phyloP scores from a whole-genome alignment of 306 rosid genomes.

The Lathyrus aphaca region DNA sequence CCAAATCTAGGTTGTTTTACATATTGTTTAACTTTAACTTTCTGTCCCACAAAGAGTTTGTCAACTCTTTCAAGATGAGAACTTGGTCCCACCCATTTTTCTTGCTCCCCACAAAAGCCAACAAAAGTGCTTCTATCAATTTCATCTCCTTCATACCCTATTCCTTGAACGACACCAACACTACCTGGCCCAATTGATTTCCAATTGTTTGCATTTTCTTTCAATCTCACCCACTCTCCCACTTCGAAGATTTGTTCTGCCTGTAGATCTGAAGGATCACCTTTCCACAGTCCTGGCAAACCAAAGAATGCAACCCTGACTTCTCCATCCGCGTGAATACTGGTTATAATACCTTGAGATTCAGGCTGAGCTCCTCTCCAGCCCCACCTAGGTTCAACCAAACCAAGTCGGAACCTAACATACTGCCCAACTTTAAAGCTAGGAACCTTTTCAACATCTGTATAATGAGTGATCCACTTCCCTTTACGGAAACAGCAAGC shows the following conservation, averaged over 20 bases:
- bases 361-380: constrained; percentile 90
- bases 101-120: constrained; percentile 95
- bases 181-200: constrained; percentile 83
- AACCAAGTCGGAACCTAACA: constrained; percentile 81
- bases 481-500: constrained; percentile 98
- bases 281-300: constrained; percentile 85
- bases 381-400: constrained; percentile 93
- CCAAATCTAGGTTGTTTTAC: constrained; percentile 90
- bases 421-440: constrained; percentile 85
- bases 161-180: constrained; percentile 92
- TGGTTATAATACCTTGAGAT: constrained; percentile 79
- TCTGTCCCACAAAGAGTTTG: constrained; percentile 79
- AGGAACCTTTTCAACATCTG: constrained; percentile 89
- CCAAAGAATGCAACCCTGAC: constrained; percentile 81
- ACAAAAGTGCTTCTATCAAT: constrained; percentile 77
- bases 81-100: constrained; percentile 85
- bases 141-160: constrained; percentile 76
- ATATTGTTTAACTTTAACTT: constrained; percentile 67
- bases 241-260: constrained; percentile 79
- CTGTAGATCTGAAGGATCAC: constrained; percentile 94
- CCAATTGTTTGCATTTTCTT: constrained; percentile 64
- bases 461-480: constrained; percentile 84
- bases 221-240: constrained; percentile 94
- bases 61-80: constrained; percentile 70
- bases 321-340: constrained; percentile 94